phyloP scores from a whole-genome alignment of 805 yeast species.

The Candida xiaguanensis region DNA sequence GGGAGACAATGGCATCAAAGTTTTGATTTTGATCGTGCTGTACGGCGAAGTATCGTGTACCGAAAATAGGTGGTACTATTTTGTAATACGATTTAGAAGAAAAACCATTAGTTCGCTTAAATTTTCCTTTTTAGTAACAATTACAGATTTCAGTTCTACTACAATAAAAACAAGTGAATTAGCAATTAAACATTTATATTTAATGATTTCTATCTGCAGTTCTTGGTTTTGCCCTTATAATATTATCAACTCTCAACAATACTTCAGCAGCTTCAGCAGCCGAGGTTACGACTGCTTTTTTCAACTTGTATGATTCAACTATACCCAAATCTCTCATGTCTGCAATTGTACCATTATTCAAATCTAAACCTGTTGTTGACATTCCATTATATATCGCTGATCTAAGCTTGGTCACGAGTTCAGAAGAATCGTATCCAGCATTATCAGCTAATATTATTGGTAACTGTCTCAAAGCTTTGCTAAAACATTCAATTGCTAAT shows the following conservation, averaged over 20 bases:
- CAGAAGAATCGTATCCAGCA: conserved; percentile 94
- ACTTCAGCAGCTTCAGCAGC: conserved; percentile 99
- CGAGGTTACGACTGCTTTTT: conserved; percentile 87
- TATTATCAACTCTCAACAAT: conserved; percentile 91
- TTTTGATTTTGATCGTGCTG: no score
- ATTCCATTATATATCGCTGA: conserved; percentile 90
- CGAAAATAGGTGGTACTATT: no score
- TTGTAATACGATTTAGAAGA: neutral
- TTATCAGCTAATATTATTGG: conserved; percentile 96
- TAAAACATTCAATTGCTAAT: conserved; percentile 91
- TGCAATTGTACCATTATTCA: conserved; percentile 77
- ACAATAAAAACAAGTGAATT: no score
- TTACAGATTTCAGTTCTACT: no score
- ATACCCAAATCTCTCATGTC: conserved; percentile 94
- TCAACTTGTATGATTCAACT: conserved; percentile 89
- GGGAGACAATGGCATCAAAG: no score
- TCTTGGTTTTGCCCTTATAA: conserved; percentile 94
- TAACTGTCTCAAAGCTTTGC: conserved; percentile 86
- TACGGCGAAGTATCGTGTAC: no score
- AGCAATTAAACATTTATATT: no score
- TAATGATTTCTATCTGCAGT: conserved; percentile 80
- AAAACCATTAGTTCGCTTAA: conserved; percentile 3
- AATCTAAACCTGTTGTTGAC: conserved; percentile 86
- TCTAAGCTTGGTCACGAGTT: conserved; percentile 84
- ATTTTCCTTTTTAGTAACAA: no score